Conservation (phyloP, 2,329 filamentous ascomycete genomes). For the Clonostachys solani region DNA sequence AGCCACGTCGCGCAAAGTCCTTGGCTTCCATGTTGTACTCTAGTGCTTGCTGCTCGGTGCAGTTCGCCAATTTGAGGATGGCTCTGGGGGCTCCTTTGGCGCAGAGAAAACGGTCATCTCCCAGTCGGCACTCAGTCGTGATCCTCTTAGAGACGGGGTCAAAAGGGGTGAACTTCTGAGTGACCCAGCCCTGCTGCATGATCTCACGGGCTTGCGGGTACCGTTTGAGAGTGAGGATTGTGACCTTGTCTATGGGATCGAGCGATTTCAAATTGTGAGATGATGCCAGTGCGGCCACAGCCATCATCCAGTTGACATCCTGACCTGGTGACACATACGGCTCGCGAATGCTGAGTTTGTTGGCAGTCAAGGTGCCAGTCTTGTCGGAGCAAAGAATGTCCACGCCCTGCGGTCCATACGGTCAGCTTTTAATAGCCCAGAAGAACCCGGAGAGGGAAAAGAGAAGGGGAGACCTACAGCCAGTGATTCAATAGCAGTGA, state of each 20-base stretch:
- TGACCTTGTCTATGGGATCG: slow-evolving; percentile 77
- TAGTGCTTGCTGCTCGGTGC: slow-evolving; percentile 58
- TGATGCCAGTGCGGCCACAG: slow-evolving; percentile 70
- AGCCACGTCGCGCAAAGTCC: slow-evolving; percentile 75
- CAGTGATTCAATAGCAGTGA: slow-evolving; percentile 73
- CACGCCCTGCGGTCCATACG: slow-evolving; percentile 42
- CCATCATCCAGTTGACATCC: slow-evolving; percentile 84
- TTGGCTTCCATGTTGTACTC: slow-evolving; percentile 70
- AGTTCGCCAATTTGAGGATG: slow-evolving; percentile 65
- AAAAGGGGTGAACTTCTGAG: slow-evolving; percentile 74
- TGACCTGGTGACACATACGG: slow-evolving; percentile 73
- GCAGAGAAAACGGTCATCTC: slow-evolving; percentile 67
- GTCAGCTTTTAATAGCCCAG: background rate
- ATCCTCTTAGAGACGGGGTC: slow-evolving; percentile 80
- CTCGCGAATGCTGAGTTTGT: slow-evolving; percentile 73
- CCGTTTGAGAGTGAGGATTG: slow-evolving; percentile 69
- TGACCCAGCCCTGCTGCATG: slow-evolving; percentile 69
- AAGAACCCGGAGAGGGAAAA: background rate
- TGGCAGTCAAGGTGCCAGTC: slow-evolving; percentile 73
- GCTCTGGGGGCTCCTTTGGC: slow-evolving; percentile 77
- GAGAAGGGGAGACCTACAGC: slow-evolving; percentile 30
- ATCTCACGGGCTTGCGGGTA: slow-evolving; percentile 77
- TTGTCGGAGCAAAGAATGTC: slow-evolving; percentile 80
- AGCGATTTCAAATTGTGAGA: slow-evolving; percentile 77
- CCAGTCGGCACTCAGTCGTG: slow-evolving; percentile 64